These are phyloP conservation scores for Kwoniella sp. DNA, from an alignment of 768 basidiomycete genomes.

Conservation along the genomic window DNA sequence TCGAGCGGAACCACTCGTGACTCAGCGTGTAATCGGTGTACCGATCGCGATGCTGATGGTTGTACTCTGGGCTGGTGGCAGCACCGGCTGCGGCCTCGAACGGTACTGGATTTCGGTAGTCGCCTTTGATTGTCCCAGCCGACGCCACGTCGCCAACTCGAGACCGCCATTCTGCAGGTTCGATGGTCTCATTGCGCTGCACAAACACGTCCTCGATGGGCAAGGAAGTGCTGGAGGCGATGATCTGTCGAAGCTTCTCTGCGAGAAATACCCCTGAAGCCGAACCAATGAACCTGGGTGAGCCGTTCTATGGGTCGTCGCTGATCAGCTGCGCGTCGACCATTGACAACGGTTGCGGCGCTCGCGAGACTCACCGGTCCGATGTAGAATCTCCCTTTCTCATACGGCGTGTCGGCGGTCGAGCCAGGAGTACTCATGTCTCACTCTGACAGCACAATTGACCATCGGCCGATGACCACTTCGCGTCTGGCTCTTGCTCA, in stretches of 20 bases:
- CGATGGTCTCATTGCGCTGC: constrained; percentile 22
- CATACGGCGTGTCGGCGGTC: no score
- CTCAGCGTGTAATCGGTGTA: constrained; percentile 2
- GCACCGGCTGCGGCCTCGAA: no score
- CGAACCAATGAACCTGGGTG: constrained; percentile 29
- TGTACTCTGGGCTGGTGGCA: constrained; percentile 1
- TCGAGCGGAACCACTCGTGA: neutral
- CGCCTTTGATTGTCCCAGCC: no score
- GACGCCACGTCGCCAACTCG: no score
- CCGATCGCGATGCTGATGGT: neutral
- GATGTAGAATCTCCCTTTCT: constrained; percentile 22
- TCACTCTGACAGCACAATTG: no score
- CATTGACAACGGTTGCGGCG: neutral
- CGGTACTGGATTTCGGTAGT: no score
- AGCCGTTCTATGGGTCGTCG: constrained; percentile 23
- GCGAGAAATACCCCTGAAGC: constrained; percentile 27
- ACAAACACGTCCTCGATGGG: constrained; percentile 25
- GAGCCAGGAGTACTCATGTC: no score
- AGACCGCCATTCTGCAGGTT: no score
- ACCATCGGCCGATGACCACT: no score
- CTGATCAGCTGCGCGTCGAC: neutral
- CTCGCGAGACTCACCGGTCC: constrained; percentile 19
- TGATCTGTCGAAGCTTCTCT: constrained; percentile 14
- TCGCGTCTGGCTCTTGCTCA: no score
- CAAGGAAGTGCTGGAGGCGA: neutral